phyloP scores from a whole-genome alignment of 768 basidiomycete genomes.

The Lepiota brunneoincarnata region DNA sequence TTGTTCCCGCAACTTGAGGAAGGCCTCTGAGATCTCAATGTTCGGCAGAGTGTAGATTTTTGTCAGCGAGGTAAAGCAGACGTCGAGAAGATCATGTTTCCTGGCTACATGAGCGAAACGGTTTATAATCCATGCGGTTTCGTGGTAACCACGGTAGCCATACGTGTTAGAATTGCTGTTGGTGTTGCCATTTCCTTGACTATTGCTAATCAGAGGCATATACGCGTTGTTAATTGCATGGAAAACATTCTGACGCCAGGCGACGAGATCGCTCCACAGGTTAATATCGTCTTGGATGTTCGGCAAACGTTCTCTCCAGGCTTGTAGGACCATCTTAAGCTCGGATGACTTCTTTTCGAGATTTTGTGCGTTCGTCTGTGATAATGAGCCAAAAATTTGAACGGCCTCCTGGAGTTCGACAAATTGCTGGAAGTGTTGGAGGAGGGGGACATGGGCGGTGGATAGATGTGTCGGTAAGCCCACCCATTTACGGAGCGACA shows the following conservation, averaged over 20 bases:
- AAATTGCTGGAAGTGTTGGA: constrained; percentile 99
- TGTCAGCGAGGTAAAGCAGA: constrained; percentile 90
- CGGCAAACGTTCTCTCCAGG: constrained; percentile 95
- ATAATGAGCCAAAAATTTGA: constrained; percentile 89
- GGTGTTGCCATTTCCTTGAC: constrained; percentile 47
- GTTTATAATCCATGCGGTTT: constrained; percentile 99
- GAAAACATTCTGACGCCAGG: constrained; percentile 99
- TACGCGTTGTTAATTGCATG: constrained; percentile 95
- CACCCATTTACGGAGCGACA: constrained; percentile 95
- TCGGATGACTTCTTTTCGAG: constrained; percentile 94
- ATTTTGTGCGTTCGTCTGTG: constrained; percentile 82
- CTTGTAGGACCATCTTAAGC: constrained; percentile 92
- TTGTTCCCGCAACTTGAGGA: constrained; percentile 97
- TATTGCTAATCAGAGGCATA: constrained; percentile 78
- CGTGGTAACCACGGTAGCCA: constrained; percentile 96
- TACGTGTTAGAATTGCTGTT: constrained; percentile 71
- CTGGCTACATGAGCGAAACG: constrained; percentile 98
- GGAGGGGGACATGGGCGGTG: constrained; percentile 87
- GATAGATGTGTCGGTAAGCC: constrained; percentile 84
- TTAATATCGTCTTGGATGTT: constrained; percentile 97
- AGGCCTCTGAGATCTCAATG: constrained; percentile 99
- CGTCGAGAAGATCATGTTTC: constrained; percentile 94
- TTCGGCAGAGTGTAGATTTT: constrained; percentile 99
- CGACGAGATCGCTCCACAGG: constrained; percentile 98
- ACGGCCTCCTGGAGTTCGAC: constrained; percentile 96